Percentiles rank a stretch among this genome's conserved stretches.
These are phyloP conservation scores for Tilletia walkeri DNA, from an alignment of 1,284 basidiomycete genomes.

Conservation along the genomic window DNA sequence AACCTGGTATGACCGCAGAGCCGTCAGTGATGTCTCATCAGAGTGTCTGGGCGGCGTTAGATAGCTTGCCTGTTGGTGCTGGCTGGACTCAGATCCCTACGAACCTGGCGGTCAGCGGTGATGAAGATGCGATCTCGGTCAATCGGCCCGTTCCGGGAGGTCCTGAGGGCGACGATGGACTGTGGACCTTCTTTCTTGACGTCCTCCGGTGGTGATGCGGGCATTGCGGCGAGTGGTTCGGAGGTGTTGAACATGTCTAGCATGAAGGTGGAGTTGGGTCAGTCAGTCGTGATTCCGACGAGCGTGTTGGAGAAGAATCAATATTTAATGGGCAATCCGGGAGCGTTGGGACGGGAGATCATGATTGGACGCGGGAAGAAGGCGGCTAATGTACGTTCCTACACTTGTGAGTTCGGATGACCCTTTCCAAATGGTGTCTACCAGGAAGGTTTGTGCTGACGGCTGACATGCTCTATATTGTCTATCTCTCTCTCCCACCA, in stretches of 20 bases:
- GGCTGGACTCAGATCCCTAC: constrained; percentile 30
- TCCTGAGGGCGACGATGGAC: constrained; percentile 34
- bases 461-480: neutral
- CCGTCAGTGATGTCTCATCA: constrained; percentile 18
- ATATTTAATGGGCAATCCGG: constrained; percentile 39
- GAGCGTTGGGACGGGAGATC: constrained; percentile 27
- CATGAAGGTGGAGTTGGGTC: constrained; percentile 30
- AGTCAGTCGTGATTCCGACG: constrained; percentile 39
- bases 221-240: neutral
- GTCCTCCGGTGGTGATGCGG: neutral
- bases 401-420: constrained; percentile 39
- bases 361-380: constrained; percentile 26
- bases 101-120: neutral
- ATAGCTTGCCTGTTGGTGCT: constrained; percentile 36
- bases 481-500: neutral
- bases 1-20: no score
- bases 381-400: constrained; percentile 28
- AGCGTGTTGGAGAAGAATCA: constrained; percentile 34
- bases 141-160: neutral
- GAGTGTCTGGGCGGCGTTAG: constrained; percentile 42
- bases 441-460: no score
- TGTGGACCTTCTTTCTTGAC: constrained; percentile 29
- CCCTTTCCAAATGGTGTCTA: no score
- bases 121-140: neutral
- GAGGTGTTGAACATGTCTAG: constrained; percentile 20